Evolutionary conservation across 257 asterid genomes (phyloP).

Genomic region (Petunia secreta): DNA sequence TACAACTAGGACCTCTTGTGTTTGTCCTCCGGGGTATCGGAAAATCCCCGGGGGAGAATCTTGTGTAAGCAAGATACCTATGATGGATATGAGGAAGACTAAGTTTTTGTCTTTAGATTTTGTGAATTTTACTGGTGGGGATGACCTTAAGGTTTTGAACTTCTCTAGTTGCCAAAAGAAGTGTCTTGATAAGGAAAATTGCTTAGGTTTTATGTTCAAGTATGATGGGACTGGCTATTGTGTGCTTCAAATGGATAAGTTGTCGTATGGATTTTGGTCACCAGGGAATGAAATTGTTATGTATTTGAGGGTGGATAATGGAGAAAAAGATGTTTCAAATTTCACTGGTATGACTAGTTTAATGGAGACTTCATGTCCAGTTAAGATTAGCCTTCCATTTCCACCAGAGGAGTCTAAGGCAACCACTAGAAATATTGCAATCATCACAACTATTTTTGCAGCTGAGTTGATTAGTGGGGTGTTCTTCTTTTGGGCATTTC

Average conservation of each 20-base stretch:
- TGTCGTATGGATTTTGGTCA: slow-evolving; percentile 73
- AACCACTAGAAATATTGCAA: slow-evolving; percentile 63
- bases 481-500: slow-evolving; percentile 75
- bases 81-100: slow-evolving; percentile 38
- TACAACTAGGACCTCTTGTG: slow-evolving; percentile 55
- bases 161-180: slow-evolving; percentile 47
- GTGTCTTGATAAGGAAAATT: slow-evolving; percentile 41
- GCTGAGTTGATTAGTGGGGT: slow-evolving; percentile 81
- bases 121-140: slow-evolving; percentile 64
- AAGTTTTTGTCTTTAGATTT: slow-evolving; percentile 67
- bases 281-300: slow-evolving; percentile 54
- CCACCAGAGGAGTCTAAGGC: slow-evolving; percentile 62
- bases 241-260: slow-evolving; percentile 54
- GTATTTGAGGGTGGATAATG: slow-evolving; percentile 66
- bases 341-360: slow-evolving; percentile 63
- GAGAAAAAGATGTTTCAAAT: slow-evolving; percentile 50
- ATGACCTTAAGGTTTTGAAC: slow-evolving; percentile 40
- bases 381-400: slow-evolving; percentile 64
- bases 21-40: slow-evolving; percentile 79
- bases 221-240: slow-evolving; percentile 69
- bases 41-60: slow-evolving; percentile 28
- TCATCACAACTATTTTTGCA: slow-evolving; percentile 59
- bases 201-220: slow-evolving; percentile 73
- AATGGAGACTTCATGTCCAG: slow-evolving; percentile 72
- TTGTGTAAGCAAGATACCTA: slow-evolving; percentile 48